Evolutionary conservation across 805 yeast species (phyloP).

Genomic region (Wickerhamiella parazyma): DNA sequence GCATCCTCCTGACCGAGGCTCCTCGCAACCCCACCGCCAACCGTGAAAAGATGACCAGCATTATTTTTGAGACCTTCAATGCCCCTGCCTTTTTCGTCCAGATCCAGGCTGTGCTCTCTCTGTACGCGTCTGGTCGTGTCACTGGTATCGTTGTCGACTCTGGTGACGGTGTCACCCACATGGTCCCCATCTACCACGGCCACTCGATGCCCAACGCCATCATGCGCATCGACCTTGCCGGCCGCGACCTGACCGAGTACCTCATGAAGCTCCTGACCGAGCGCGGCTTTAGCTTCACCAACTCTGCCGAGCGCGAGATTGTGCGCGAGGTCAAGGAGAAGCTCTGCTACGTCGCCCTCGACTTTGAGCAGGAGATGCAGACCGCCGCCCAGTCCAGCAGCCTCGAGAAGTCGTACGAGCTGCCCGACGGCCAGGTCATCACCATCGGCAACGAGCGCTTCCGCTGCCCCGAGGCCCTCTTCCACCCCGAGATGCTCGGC

Average conservation of each 20-base stretch:
- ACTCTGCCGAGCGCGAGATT: conserved; percentile 98
- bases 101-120: conserved; percentile 95
- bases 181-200: conserved; percentile 99
- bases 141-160: conserved; percentile 96
- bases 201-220: conserved; percentile 98
- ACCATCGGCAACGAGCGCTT: conserved; percentile 99
- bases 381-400: conserved; percentile 97
- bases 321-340: conserved; percentile 92
- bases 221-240: conserved; percentile 96
- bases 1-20: conserved; percentile 97
- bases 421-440: conserved; percentile 99
- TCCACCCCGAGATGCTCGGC: conserved; percentile 89
- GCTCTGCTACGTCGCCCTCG: conserved; percentile 97
- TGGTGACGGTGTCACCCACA: conserved; percentile 87
- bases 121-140: conserved; percentile 99
- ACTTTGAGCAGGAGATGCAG: conserved; percentile 98
- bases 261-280: conserved; percentile 96
- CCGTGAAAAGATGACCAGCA: conserved; percentile 99
- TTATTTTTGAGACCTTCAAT: conserved; percentile 96
- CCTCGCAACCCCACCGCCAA: conserved; percentile 99
- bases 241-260: conserved; percentile 98
- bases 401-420: conserved; percentile 96
- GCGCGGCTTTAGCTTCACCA: conserved; percentile 98
- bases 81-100: conserved; percentile 99
- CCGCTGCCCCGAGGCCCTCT: conserved; percentile 99